Percentiles rank a stretch among this genome's conserved stretches.
Evolutionary conservation across 2,329 filamentous ascomycete species (phyloP).

Genomic region (Helminthosporium solani): DNA sequence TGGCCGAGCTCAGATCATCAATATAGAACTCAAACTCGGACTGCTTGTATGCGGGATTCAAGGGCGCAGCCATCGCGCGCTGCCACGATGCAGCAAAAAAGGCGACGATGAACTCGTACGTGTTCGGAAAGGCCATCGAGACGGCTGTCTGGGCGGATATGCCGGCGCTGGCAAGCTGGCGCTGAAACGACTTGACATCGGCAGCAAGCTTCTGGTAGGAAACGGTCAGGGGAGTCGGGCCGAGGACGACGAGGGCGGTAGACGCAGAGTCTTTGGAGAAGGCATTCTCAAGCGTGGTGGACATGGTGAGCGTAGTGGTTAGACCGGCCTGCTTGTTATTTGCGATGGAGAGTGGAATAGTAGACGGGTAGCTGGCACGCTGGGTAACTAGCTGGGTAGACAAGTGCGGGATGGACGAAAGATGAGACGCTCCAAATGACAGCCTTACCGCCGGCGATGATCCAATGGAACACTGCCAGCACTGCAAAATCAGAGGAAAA

Average conservation of each 20-base stretch:
- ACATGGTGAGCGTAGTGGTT: too few relatives aligned
- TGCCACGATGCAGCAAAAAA: slow-evolving; percentile 87
- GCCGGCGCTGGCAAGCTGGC: slow-evolving; percentile 73
- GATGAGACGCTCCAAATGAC: too few relatives aligned
- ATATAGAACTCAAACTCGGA: slow-evolving; percentile 92
- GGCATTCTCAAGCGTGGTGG: slow-evolving; percentile 60
- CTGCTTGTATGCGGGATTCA: slow-evolving; percentile 87
- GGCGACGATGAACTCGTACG: slow-evolving; percentile 83
- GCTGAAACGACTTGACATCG: slow-evolving; percentile 71
- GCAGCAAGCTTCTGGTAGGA: slow-evolving; percentile 67
- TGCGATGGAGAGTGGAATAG: too few relatives aligned
- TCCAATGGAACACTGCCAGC: too few relatives aligned
- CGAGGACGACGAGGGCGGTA: slow-evolving; percentile 73
- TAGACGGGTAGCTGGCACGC: too few relatives aligned
- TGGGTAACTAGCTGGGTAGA: too few relatives aligned
- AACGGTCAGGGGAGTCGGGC: slow-evolving; percentile 64
- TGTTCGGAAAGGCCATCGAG: slow-evolving; percentile 81
- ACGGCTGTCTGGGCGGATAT: slow-evolving; percentile 69
- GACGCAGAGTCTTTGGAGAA: slow-evolving; percentile 54
- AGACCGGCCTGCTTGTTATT: too few relatives aligned
- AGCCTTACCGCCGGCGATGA: too few relatives aligned
- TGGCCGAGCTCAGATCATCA: slow-evolving; percentile 76
- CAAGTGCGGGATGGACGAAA: too few relatives aligned
- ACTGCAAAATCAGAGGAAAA: background rate
- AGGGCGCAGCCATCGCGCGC: slow-evolving; percentile 77